Percentiles rank a stretch among this genome's conserved stretches.
Conservation (phyloP, 164 flowering plant species). For the Magnolia kwangsiensis region DNA sequence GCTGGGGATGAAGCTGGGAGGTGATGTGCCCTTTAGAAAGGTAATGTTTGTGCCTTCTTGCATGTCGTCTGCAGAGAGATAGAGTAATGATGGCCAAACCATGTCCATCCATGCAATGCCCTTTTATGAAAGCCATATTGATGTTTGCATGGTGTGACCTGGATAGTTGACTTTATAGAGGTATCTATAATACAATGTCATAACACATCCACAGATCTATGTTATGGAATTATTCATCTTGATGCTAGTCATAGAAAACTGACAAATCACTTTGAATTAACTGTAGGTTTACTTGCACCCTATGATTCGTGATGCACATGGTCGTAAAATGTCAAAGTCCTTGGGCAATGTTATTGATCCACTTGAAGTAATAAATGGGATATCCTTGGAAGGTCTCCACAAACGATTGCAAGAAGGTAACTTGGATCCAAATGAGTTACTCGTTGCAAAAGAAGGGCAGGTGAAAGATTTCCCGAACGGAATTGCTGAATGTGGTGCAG, state of each 20-base stretch:
- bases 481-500: slow-evolving; percentile 91
- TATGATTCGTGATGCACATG: slow-evolving; percentile 98
- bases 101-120: too few relatives aligned
- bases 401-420: slow-evolving; percentile 88
- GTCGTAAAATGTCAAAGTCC: slow-evolving; percentile 99
- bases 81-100: too few relatives aligned
- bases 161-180: too few relatives aligned
- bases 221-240: neutral
- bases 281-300: slow-evolving; percentile 93
- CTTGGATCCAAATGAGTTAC: slow-evolving; percentile 59
- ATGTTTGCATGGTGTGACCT: too few relatives aligned
- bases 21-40: slow-evolving; percentile 92
- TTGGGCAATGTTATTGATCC: slow-evolving; percentile 97
- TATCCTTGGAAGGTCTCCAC: slow-evolving; percentile 75
- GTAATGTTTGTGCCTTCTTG: slow-evolving; percentile 27
- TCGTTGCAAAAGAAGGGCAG: slow-evolving; percentile 76
- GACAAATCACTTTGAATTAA: neutral
- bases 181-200: too few relatives aligned
- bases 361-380: slow-evolving; percentile 86
- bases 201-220: neutral
- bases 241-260: neutral
- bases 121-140: too few relatives aligned
- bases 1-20: slow-evolving; percentile 81
- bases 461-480: slow-evolving; percentile 80
- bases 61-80: neutral